These are phyloP conservation scores for Xylaria sp. DNA, from an alignment of 2,329 filamentous ascomycete species.

Conservation along the genomic window DNA sequence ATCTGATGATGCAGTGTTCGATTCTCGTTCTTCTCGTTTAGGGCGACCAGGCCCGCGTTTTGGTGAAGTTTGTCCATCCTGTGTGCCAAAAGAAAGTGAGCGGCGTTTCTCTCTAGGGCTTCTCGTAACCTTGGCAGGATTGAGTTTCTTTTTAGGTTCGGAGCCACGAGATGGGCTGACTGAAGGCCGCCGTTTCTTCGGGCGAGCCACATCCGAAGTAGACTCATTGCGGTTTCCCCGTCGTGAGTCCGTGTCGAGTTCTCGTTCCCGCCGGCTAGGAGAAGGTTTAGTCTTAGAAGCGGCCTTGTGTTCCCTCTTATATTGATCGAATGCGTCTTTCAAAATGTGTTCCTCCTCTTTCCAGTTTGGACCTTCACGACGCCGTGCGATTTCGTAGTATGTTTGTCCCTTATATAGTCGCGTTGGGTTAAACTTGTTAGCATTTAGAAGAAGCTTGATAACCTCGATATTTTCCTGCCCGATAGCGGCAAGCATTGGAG, in stretches of 20 bases:
- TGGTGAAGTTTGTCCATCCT: conserved; percentile 60
- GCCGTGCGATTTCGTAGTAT: conserved; percentile 88
- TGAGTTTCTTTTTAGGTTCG: conserved; percentile 58
- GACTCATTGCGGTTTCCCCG: conserved; percentile 57
- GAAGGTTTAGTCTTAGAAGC: conserved; percentile 63
- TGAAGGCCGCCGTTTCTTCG: conserved; percentile 59
- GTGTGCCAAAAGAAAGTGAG: conserved; percentile 56
- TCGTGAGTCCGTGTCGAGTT: conserved; percentile 57
- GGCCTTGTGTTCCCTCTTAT: conserved; percentile 64
- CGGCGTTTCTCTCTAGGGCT: conserved; percentile 63
- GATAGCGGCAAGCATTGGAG: conserved; percentile 93
- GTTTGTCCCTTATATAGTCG: conserved; percentile 79
- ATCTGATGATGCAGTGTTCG: conserved; percentile 62
- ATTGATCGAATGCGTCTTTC: conserved; percentile 78
- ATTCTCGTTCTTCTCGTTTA: conserved; percentile 65
- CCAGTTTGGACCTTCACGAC: conserved; percentile 87
- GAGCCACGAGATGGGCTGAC: conserved; percentile 61
- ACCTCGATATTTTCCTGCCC: conserved; percentile 89
- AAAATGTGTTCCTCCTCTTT: conserved; percentile 86
- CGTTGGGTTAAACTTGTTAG: conserved; percentile 84
- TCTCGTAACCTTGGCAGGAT: conserved; percentile 50
- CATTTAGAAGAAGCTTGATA: conserved; percentile 80
- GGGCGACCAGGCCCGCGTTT: conserved; percentile 65
- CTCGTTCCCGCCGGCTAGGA: conserved; percentile 56
- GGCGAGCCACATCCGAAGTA: conserved; percentile 56